Base-by-base conservation (phyloP, 441 rosid genomes). In the Pelargonium australe region DNA sequence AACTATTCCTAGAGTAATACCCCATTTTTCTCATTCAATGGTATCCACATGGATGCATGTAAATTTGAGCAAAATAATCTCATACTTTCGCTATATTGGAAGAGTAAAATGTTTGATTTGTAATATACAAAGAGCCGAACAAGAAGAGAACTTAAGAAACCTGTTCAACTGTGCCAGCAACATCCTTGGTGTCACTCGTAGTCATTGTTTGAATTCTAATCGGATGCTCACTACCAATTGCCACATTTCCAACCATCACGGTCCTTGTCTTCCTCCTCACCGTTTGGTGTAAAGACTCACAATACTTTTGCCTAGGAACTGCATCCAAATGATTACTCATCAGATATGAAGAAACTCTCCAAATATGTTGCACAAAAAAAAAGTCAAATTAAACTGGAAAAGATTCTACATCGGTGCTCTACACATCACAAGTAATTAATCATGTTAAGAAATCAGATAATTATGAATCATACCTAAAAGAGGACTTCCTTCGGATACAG, bases 201-300 rank as follows among this genome's bases (percentile, higher is more conserved):
- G 99, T 94, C 99, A 94, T 94, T 2, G 99, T 94, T 64, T 94
- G 99, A 77, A 94, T 82, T 78, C 96, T 87, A 51, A 94, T 81
- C 5, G 99, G 99, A 83, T 94, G 96, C n/a, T 94, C 89, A 64
- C 97, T 88, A 7, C 99, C 99, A 79, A 91, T 89, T 28, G 89
- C 80, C 49, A 94, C 97, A 72, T 94, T 84, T 69, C 99, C 99
- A 73, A 91, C 99, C 95, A 85, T 87, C 41, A 94, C 99, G 0
- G 97, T 89, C 72, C 90, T 62, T 2, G 97, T 91, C 78, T 89
- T 88, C 85, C 99, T 86, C 84, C 99, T 84, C 53, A 87, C 88
- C 4, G 96, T 89, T 84, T 87, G 86, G 84, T 91, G 78, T 70
- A 83, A 75, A 12, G 99, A 91, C 80, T 94, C 95, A 20, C 97